These are phyloP conservation scores for Apiotrichum laibachii DNA, from an alignment of 1,284 basidiomycete genomes.

Conservation along the genomic window DNA sequence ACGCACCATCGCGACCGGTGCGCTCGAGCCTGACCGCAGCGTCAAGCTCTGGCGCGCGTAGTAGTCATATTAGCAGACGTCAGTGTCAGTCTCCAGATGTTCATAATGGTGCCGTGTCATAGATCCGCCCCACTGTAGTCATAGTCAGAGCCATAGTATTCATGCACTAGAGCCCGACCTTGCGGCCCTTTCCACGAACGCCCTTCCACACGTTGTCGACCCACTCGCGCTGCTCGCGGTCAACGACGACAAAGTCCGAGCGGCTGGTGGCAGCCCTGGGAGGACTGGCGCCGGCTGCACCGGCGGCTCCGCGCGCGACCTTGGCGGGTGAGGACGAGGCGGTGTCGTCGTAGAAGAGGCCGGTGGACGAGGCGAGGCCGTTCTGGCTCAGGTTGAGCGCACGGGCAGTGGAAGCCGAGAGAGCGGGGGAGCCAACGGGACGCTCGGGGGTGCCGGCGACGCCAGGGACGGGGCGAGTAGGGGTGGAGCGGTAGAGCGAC, in stretches of 20 bases:
- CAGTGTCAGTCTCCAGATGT: no score
- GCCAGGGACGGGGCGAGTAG: conserved; percentile 4
- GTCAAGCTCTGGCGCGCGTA: conserved; percentile 14
- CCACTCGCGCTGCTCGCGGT: conserved; percentile 47
- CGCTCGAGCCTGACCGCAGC: conserved; percentile 19
- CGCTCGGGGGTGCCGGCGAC: conserved; percentile 3
- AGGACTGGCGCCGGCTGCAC: conserved; percentile 7
- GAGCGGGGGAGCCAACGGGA: neutral
- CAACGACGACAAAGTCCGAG: conserved; percentile 36
- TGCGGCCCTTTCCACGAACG: conserved; percentile 37
- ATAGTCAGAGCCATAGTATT: neutral
- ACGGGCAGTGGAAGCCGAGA: conserved; percentile 33
- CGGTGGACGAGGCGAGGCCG: conserved; percentile 24
- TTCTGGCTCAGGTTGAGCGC: conserved; percentile 30
- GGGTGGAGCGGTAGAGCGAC: conserved; percentile 19
- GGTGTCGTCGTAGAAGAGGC: conserved; percentile 37
- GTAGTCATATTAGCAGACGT: no score
- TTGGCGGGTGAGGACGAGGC: conserved; percentile 11
- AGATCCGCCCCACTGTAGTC: neutral
- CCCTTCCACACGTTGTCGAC: conserved; percentile 48
- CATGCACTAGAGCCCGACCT: conserved; percentile 19
- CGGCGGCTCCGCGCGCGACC: conserved; percentile 10
- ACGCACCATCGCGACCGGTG: conserved; percentile 15
- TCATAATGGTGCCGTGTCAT: no score
- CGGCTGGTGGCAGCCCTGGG: conserved; percentile 12